Percentiles rank a stretch among this genome's conserved stretches.
These are phyloP conservation scores for Nicotiana benthamiana DNA, from an alignment of 257 asterid species.

Conservation along the genomic window DNA sequence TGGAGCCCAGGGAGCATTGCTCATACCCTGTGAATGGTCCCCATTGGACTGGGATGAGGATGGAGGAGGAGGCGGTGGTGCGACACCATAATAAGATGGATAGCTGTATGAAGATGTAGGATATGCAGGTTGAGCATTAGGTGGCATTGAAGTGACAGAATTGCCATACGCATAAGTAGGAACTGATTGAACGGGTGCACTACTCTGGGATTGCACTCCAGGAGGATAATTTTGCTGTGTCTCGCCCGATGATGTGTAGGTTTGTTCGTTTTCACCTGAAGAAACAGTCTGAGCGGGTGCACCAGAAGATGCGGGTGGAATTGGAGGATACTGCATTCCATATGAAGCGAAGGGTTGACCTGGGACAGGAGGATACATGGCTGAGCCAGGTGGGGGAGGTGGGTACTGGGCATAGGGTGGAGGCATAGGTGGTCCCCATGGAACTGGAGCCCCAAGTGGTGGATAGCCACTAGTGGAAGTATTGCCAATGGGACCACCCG, in stretches of 20 bases:
- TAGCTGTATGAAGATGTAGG: conserved; percentile 56
- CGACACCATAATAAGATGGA: conserved; percentile 47
- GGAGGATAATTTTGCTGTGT: conserved; percentile 70
- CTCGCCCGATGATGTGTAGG: conserved; percentile 54
- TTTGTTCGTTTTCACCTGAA: conserved; percentile 53
- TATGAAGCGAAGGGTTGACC: conserved; percentile 51
- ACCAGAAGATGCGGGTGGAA: conserved; percentile 55
- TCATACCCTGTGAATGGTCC: conserved; percentile 54
- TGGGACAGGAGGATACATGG: conserved; percentile 50
- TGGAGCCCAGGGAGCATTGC: conserved; percentile 79
- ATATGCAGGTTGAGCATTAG: conserved; percentile 46
- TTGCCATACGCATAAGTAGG: conserved; percentile 52
- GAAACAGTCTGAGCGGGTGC: conserved; percentile 35
- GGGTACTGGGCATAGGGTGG: conserved; percentile 56
- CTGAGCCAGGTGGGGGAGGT: conserved; percentile 82
- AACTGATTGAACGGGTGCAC: conserved; percentile 42
- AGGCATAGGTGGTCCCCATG: conserved; percentile 77
- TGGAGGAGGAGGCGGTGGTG: conserved; percentile 64
- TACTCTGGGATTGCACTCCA: conserved; percentile 59
- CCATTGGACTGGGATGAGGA: conserved; percentile 33
- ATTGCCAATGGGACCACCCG: conserved; percentile 59
- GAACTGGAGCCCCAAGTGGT: conserved; percentile 38
- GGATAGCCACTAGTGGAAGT: conserved; percentile 49
- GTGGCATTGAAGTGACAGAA: conserved; percentile 46
- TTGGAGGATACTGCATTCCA: conserved; percentile 60